Conservation (phyloP, 306 rosid species). For the Ziziphus jujuba region DNA sequence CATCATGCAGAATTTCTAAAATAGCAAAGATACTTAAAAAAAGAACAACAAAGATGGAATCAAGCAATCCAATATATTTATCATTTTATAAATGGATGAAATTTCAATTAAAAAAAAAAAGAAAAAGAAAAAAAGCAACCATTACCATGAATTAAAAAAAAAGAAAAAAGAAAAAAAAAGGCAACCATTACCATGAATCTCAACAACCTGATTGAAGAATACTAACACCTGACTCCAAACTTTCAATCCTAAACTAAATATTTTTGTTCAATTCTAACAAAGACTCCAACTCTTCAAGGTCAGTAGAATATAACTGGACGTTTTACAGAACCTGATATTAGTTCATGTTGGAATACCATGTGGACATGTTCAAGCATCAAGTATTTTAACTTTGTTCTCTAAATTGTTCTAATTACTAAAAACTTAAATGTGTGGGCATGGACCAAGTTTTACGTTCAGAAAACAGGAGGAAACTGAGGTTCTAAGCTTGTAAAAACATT, state of each 20-base stretch:
- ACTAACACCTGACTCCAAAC: conserved; percentile 15
- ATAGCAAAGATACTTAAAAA: too few relatives aligned
- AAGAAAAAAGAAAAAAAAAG: neutral
- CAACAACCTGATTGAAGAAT: conserved; percentile 22
- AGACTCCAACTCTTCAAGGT: conserved; percentile 18
- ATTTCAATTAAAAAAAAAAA: conserved; percentile 15
- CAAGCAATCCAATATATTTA: neutral
- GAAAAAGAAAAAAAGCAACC: conserved; percentile 1
- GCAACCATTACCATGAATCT: conserved; percentile 6
- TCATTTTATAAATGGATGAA: conserved; percentile 1
- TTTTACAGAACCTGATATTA: conserved; percentile 1
- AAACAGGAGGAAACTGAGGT: too few relatives aligned
- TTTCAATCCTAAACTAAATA: neutral
- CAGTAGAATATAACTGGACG: neutral
- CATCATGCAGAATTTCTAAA: too few relatives aligned
- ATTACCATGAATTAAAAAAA: conserved; percentile 9
- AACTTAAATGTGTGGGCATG: too few relatives aligned
- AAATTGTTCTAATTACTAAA: too few relatives aligned
- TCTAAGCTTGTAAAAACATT: too few relatives aligned
- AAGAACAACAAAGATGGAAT: too few relatives aligned
- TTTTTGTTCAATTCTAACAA: conserved; percentile 6
- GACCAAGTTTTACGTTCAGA: too few relatives aligned
- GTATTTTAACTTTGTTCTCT: neutral
- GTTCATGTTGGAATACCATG: conserved; percentile 12
- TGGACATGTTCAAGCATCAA: neutral